These are phyloP conservation scores for Eimeria falciformis DNA, from an alignment of 169 alveolate genomes.

Conservation along the genomic window DNA sequence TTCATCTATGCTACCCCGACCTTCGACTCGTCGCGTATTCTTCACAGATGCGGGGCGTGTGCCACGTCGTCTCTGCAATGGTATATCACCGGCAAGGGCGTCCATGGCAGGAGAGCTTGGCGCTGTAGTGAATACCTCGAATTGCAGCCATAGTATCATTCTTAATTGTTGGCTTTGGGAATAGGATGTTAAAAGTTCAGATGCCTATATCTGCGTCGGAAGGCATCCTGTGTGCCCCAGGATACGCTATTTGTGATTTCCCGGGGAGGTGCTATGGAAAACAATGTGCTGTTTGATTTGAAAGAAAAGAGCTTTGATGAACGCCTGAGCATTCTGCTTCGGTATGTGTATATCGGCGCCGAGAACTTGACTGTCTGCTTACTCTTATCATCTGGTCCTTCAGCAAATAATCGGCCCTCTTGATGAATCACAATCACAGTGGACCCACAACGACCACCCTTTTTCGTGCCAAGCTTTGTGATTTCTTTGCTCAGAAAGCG, in stretches of 20 bases:
- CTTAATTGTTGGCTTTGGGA: too few relatives aligned
- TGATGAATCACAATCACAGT: too few relatives aligned
- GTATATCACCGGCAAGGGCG: slow-evolving; percentile 25
- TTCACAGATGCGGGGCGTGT: slow-evolving; percentile 50
- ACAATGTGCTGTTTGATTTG: slow-evolving; percentile 56
- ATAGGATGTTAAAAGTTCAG: too few relatives aligned
- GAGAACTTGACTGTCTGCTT: not conserved
- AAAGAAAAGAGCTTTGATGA: slow-evolving; percentile 68
- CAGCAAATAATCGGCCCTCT: too few relatives aligned
- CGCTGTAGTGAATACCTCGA: too few relatives aligned
- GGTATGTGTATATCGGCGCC: slow-evolving; percentile 5
- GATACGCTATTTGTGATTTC: slow-evolving; percentile 71
- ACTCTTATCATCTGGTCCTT: not conserved
- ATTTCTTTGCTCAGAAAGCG: slow-evolving; percentile 67
- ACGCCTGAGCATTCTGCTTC: slow-evolving; percentile 73
- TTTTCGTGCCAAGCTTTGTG: not conserved
- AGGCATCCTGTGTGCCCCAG: slow-evolving; percentile 31
- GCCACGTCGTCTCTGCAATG: slow-evolving; percentile 74
- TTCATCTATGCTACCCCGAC: slow-evolving; percentile 64
- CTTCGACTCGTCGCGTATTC: slow-evolving; percentile 72
- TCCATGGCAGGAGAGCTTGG: too few relatives aligned
- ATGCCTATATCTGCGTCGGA: too few relatives aligned
- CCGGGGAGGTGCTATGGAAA: slow-evolving; percentile 46
- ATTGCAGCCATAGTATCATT: too few relatives aligned
- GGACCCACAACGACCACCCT: too few relatives aligned